Conservation (phyloP, 2,329 filamentous ascomycete species). For the Penicillium sp. region DNA sequence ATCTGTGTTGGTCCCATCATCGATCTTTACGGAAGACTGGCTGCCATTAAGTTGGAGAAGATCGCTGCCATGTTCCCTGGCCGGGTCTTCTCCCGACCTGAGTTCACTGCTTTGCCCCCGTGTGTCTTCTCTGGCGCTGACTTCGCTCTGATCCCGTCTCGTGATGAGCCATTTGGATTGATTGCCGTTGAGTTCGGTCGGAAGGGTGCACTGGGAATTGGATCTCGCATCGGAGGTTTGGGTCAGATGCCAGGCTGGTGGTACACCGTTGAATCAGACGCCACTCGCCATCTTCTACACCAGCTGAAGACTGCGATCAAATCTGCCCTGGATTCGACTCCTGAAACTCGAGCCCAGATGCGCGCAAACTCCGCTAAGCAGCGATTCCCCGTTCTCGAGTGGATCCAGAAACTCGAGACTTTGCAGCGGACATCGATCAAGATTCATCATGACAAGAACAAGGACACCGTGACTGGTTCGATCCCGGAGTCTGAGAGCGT, state of each 20-base stretch:
- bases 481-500: conserved; percentile 26
- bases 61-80: conserved; percentile 59
- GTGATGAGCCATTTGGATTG: conserved; percentile 61
- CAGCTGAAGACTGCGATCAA: conserved; percentile 58
- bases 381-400: conserved; percentile 59
- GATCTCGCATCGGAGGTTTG: conserved; percentile 56
- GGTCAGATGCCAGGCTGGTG: conserved; percentile 64
- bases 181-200: conserved; percentile 62
- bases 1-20: conserved; percentile 58
- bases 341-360: conserved; percentile 52
- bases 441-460: conserved; percentile 42
- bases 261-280: conserved; percentile 59
- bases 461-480: conserved; percentile 15
- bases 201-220: conserved; percentile 59
- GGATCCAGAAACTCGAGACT: conserved; percentile 56
- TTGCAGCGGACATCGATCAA: conserved; percentile 55
- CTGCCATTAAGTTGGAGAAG: conserved; percentile 55
- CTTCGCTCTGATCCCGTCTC: conserved; percentile 59
- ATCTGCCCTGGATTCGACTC: conserved; percentile 50
- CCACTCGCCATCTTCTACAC: conserved; percentile 53
- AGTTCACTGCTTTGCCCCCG: conserved; percentile 57
- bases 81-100: conserved; percentile 57
- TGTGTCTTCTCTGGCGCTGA: conserved; percentile 61
- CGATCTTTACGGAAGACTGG: conserved; percentile 60
- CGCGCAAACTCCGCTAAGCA: conserved; percentile 57